Evolutionary conservation across 2,329 filamentous ascomycete genomes (phyloP), one percentile per base, ranked within the genome.

Genomic region (Sporothrix mexicana): DNA sequence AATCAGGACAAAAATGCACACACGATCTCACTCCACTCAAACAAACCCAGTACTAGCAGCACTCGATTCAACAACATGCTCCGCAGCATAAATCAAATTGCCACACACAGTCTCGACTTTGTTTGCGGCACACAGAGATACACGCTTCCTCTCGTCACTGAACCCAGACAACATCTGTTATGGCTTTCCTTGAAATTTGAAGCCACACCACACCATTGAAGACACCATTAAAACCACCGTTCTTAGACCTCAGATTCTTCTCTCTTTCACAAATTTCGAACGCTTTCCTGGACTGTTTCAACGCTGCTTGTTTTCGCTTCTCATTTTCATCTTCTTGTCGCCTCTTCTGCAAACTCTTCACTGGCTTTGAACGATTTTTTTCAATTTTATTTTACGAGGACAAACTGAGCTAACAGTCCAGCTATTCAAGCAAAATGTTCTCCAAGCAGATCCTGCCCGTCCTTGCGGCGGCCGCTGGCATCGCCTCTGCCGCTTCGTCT

Each of bases 361-460:
- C 68, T 70, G 7, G 61, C 67, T 51, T 13, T 17, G n/a, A 51
- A 5, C 15, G 53, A n/a, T n/a, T 20, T 61, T 23, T n/a, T n/a
- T n/a, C n/a, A n/a, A n/a, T n/a, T n/a, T 12, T 12, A 51, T 25
- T 3, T 20, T 47, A 7, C 1, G 59, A 51, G 41, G 23, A 13
- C 61, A 3, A 43, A 49, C 62, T 69, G 66, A 71, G 68, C 17
- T 36, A n/a, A 1, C 13, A 47, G 2, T 59, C 45, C 20, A 66
- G 61, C n/a, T 61, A 10, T 45, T 76, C 73, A 77, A 75, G 74
- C 81, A 84, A 77, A 75, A 85, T 85, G 84, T 78, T 81, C 78
- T 79, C 78, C 80, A 84, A 84, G 78, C 76, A 82, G 73, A 69
- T 84, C 73, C 74, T 85, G 47, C 80, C 83, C 66, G 82, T 81